Evolutionary conservation across 2,329 filamentous ascomycete genomes (phyloP).

Genomic region (Erysiphe pulchra): DNA sequence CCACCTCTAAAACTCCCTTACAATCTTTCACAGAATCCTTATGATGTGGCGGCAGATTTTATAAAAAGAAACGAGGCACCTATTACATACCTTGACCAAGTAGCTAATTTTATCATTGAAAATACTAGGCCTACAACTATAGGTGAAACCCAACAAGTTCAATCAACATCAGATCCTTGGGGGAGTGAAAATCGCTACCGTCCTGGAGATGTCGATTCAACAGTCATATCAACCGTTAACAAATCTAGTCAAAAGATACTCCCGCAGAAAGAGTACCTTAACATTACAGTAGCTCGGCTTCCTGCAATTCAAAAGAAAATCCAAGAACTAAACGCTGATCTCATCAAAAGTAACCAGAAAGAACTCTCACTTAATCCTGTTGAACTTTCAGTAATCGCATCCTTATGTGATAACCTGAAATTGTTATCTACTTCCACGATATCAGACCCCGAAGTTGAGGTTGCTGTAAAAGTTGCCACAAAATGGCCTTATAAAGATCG

Average conservation of each 20-base stretch:
- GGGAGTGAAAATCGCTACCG: constrained; percentile 57
- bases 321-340: constrained; percentile 43
- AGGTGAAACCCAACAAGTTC: constrained; percentile 27
- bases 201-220: constrained; percentile 33
- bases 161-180: constrained; percentile 36
- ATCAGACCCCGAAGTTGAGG: constrained; percentile 27
- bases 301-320: constrained; percentile 52
- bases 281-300: constrained; percentile 49
- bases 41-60: constrained; percentile 76
- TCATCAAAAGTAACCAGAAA: constrained; percentile 47
- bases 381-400: constrained; percentile 36
- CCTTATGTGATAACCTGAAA: constrained; percentile 38
- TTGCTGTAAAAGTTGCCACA: constrained; percentile 47
- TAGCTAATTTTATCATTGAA: constrained; percentile 72
- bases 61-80: constrained; percentile 73
- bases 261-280: constrained; percentile 57
- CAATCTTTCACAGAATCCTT: constrained; percentile 79
- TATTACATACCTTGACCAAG: constrained; percentile 66
- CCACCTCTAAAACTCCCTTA: constrained; percentile 83
- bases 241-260: constrained; percentile 22
- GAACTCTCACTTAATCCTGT: constrained; percentile 46
- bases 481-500: constrained; percentile 60
- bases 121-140: constrained; percentile 74
- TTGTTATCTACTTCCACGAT: constrained; percentile 15
- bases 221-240: constrained; percentile 14